A percentile compares a stretch with the other conserved stretches of the same genome.
These are phyloP conservation scores for Gossypium laxum DNA, from an alignment of 441 rosid genomes.

Conservation along the genomic window DNA sequence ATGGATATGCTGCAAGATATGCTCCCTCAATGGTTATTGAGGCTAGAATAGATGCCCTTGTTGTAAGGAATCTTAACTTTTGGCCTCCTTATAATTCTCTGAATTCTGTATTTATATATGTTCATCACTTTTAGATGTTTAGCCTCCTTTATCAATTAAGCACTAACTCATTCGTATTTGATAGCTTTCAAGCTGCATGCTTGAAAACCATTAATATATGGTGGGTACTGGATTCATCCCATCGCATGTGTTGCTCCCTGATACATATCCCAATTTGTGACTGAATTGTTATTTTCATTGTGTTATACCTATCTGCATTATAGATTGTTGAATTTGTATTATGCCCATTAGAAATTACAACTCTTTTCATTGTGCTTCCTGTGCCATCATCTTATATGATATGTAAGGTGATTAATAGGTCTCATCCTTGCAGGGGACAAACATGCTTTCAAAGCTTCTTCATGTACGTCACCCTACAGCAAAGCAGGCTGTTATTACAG, in stretches of 20 bases:
- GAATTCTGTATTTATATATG: neutral
- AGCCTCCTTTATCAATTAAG: neutral
- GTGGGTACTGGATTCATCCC: constrained; percentile 6
- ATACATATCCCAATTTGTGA: neutral
- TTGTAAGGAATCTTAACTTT: constrained; percentile 46
- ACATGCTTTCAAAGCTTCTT: constrained; percentile 97
- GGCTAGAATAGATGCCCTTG: constrained; percentile 96
- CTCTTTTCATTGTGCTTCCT: constrained; percentile 2
- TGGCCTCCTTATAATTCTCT: constrained; percentile 9
- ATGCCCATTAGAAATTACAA: neutral
- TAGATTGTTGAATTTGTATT: constrained; percentile 11
- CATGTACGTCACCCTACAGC: constrained; percentile 89
- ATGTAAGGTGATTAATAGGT: constrained; percentile 16
- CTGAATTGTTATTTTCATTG: neutral
- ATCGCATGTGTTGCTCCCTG: neutral
- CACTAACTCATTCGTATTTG: neutral
- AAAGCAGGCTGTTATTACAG: constrained; percentile 97
- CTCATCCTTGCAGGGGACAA: constrained; percentile 72
- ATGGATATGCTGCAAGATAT: constrained; percentile 99
- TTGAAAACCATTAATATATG: neutral
- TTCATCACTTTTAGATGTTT: neutral
- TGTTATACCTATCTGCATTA: neutral
- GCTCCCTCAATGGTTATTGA: constrained; percentile 94
- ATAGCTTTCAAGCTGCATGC: constrained; percentile 8
- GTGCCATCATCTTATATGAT: neutral